Base-by-base conservation (phyloP, 257 asterid species). In the Mentha longifolia region DNA sequence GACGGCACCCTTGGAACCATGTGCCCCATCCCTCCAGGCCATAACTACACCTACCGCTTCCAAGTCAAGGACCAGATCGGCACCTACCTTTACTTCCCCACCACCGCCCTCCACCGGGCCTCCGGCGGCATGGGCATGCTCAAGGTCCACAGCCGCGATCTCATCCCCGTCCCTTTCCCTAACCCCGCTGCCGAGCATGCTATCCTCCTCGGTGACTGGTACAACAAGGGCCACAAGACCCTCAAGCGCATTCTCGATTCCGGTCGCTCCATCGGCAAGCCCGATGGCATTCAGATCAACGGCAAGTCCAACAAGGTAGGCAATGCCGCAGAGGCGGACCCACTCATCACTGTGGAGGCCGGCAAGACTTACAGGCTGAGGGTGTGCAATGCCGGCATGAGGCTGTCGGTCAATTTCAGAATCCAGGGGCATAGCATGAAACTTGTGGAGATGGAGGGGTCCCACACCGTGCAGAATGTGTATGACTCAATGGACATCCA, bases 1-100 rank as follows among this genome's bases (percentile, higher is more conserved):
- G 92, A 86, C 31, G 92, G 92, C 7, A 80, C 80, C 46, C 69
- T 22, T 0, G 91, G 89, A 30, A 82, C 92, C 58, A 84, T 76
- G 84, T 86, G 89, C 76, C 92, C 92, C 67, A 86, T 86, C 39
- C 70, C 72, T 10, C 85, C 92, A 0, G 87, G 89, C 6, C 65
- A 60, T 3, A 86, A 86, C 72, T 86, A 77, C 67, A 86, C 92
- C 33, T 86, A 84, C 60, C 55, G 46, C 0, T 83, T 86, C 77
- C 89, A 86, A 78, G 89, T 81, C 41, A 86, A 86, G 81, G 88
- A 86, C 74, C 91, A 84, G 56, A 81, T 84, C 3, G 88, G 88
- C 0, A 78, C 71, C 46, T 84, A 73, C 71, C 37, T 77, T 56
- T 85, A 85, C 82, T 85, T 78, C 81, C 90, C 88, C 33, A 72